These are phyloP conservation scores for Neonectria sp. DNA, from an alignment of 2,329 filamentous ascomycete genomes.

Conservation along the genomic window DNA sequence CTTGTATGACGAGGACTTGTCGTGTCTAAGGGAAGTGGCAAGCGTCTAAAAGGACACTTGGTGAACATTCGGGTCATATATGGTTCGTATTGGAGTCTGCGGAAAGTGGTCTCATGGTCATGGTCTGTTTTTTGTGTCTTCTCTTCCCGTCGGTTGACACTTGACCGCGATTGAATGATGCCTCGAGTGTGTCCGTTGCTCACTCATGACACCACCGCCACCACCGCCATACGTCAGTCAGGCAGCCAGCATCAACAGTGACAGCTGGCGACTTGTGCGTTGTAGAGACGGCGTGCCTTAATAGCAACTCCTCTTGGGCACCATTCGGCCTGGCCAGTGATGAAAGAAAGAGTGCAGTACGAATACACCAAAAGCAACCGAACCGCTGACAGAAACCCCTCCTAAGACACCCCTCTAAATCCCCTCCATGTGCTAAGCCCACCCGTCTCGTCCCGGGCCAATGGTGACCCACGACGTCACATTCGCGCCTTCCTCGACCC, in stretches of 20 bases:
- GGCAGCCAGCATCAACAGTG: neutral
- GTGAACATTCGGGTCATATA: neutral
- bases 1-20: conserved; percentile 27
- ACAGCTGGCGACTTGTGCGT: neutral
- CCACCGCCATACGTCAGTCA: conserved; percentile 11
- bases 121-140: conserved; percentile 12
- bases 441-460: conserved; percentile 14
- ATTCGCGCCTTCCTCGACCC: conserved; percentile 9
- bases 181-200: neutral
- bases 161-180: conserved; percentile 6
- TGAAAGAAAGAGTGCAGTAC: neutral
- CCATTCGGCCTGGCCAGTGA: neutral
- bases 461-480: conserved; percentile 31
- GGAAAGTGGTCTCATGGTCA: conserved; percentile 16
- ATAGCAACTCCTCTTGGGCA: neutral
- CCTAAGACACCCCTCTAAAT: neutral
- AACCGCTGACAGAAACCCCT: neutral
- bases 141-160: neutral
- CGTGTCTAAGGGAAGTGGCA: neutral
- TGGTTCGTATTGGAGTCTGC: neutral
- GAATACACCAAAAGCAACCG: neutral
- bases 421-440: conserved; percentile 2
- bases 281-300: neutral
- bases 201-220: conserved; percentile 18
- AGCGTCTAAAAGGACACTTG: neutral